These are phyloP conservation scores for Mallotus repandus DNA, from an alignment of 441 rosid genomes.

Conservation along the genomic window DNA sequence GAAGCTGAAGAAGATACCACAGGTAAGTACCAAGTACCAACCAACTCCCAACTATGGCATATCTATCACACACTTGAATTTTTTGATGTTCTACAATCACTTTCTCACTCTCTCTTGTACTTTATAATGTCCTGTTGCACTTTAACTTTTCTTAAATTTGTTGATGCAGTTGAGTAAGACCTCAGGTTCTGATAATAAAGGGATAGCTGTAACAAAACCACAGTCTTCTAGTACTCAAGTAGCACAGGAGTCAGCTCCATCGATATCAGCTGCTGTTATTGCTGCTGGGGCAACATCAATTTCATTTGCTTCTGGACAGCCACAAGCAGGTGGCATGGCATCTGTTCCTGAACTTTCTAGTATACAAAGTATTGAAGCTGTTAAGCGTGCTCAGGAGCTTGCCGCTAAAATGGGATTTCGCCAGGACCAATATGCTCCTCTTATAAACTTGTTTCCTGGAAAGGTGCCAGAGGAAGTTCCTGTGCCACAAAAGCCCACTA, in stretches of 20 bases:
- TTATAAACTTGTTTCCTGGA: conserved; percentile 68
- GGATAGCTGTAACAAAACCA: conserved; percentile 16
- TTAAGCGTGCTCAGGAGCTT: conserved; percentile 83
- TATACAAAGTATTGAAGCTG: conserved; percentile 69
- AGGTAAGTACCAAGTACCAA: conserved; percentile 43
- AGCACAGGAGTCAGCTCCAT: conserved; percentile 24
- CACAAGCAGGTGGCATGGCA: conserved; percentile 34
- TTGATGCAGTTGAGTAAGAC: conserved; percentile 54
- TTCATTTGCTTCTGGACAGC: conserved; percentile 35
- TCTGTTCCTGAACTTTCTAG: conserved; percentile 45
- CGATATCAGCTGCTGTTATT: conserved; percentile 28
- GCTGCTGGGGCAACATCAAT: conserved; percentile 31
- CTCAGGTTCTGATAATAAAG: conserved; percentile 41
- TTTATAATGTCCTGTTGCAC: neutral
- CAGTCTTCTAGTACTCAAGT: conserved; percentile 23
- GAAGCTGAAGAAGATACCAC: conserved; percentile 64
- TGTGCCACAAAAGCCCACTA: conserved; percentile 72
- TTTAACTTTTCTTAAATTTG: conserved; percentile 18
- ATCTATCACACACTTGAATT: neutral
- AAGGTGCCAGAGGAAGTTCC: conserved; percentile 47
- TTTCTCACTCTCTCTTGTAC: neutral
- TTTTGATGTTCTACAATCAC: neutral
- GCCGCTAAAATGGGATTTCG: conserved; percentile 84
- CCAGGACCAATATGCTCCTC: conserved; percentile 75
- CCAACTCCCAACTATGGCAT: neutral